These are phyloP conservation scores for Fusarium liriodendri DNA, from an alignment of 2,329 filamentous ascomycete genomes.

Conservation along the genomic window DNA sequence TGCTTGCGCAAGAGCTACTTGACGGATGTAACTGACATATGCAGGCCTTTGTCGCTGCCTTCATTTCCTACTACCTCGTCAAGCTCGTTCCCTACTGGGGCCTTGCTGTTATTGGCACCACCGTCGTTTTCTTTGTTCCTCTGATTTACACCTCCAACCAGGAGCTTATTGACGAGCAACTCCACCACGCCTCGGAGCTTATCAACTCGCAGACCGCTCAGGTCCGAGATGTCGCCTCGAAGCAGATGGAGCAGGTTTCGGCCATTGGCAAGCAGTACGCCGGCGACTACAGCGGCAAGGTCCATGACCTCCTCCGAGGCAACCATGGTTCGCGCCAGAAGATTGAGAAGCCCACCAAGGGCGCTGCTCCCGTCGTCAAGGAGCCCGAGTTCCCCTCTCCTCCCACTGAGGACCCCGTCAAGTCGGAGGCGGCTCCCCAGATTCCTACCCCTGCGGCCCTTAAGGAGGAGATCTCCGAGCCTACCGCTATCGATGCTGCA, in stretches of 20 bases:
- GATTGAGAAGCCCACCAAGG: slow-evolving; percentile 48
- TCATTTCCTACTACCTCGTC: slow-evolving; percentile 75
- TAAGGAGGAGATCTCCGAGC: slow-evolving; percentile 35
- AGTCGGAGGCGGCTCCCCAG: slow-evolving; percentile 30
- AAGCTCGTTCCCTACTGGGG: slow-evolving; percentile 79
- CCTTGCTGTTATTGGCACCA: slow-evolving; percentile 69
- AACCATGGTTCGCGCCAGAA: slow-evolving; percentile 56
- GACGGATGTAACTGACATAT: slow-evolving; percentile 23
- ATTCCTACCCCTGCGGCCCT: slow-evolving; percentile 41
- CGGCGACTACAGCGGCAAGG: slow-evolving; percentile 75
- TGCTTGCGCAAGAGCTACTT: slow-evolving; percentile 35
- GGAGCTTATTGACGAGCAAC: slow-evolving; percentile 74
- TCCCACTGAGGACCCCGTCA: slow-evolving; percentile 52
- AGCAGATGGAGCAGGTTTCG: slow-evolving; percentile 73
- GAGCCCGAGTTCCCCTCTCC: slow-evolving; percentile 51
- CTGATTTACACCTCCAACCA: slow-evolving; percentile 75
- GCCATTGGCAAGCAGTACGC: slow-evolving; percentile 75
- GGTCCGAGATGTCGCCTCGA: slow-evolving; percentile 69
- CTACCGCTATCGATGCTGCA: slow-evolving; percentile 42
- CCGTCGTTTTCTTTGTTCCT: slow-evolving; percentile 70
- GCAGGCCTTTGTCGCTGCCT: slow-evolving; percentile 69
- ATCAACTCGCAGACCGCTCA: slow-evolving; percentile 73
- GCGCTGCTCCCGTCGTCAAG: slow-evolving; percentile 36
- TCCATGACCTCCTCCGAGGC: slow-evolving; percentile 71
- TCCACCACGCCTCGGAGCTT: slow-evolving; percentile 67